phyloP scores from a whole-genome alignment of 164 flowering plant species.

The Magnolia changhungtana region DNA sequence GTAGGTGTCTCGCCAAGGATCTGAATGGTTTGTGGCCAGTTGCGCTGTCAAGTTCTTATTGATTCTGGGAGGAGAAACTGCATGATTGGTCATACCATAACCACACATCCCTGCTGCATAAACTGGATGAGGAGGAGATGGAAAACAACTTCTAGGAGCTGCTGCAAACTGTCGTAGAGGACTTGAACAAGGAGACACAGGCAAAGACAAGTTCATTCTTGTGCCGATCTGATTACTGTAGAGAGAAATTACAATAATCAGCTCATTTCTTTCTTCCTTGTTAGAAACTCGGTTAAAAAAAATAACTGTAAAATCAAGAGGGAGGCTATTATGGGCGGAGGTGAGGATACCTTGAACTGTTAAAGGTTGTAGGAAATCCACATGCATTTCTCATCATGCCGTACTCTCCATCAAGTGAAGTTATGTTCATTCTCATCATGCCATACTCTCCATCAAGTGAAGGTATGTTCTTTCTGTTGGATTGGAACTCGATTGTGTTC shows the following conservation, averaged over 20 bases:
- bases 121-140: slow-evolving; percentile 71
- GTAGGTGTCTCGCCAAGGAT: slow-evolving; percentile 14
- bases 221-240: slow-evolving; percentile 20
- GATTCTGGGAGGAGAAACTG: not conserved
- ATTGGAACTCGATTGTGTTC: slow-evolving; percentile 42
- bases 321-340: no score
- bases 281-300: not conserved
- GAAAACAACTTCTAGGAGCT: slow-evolving; percentile 41
- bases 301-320: not conserved
- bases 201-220: slow-evolving; percentile 29
- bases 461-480: slow-evolving; percentile 24
- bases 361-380: slow-evolving; percentile 25
- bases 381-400: slow-evolving; percentile 17
- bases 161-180: slow-evolving; percentile 38
- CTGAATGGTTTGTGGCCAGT: slow-evolving; percentile 7
- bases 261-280: not conserved
- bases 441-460: slow-evolving; percentile 37
- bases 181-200: slow-evolving; percentile 34
- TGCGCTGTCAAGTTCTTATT: slow-evolving; percentile 3
- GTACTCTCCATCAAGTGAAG: slow-evolving; percentile 37
- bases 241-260: not conserved
- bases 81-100: slow-evolving; percentile 10
- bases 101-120: slow-evolving; percentile 20
- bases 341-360: slow-evolving; percentile 45
- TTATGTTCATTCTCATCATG: slow-evolving; percentile 15